These are phyloP conservation scores for Trichocomaceae sp. DNA, from an alignment of 2,329 filamentous ascomycete genomes.

Conservation along the genomic window DNA sequence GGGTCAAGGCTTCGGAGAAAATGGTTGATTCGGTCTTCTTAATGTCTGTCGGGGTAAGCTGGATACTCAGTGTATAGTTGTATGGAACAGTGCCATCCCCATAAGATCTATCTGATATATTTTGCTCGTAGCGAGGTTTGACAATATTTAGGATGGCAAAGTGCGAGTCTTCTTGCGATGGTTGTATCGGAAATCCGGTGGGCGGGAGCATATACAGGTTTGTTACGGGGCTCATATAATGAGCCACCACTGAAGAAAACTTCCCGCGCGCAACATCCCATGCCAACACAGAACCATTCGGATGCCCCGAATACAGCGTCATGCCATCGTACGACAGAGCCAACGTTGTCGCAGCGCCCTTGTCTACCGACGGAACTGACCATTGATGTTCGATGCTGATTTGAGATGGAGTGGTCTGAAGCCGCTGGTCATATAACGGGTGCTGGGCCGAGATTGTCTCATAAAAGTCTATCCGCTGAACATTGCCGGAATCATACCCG, in stretches of 20 bases:
- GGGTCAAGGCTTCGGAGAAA: conserved; percentile 34
- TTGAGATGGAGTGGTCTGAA: conserved; percentile 38
- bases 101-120: conserved; percentile 31
- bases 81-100: conserved; percentile 33
- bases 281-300: conserved; percentile 66
- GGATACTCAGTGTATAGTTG: conserved; percentile 38
- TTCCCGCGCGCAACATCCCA: conserved; percentile 73
- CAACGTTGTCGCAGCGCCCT: conserved; percentile 61
- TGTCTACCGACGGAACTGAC: conserved; percentile 54
- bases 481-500: conserved; percentile 69
- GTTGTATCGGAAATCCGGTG: conserved; percentile 37
- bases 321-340: conserved; percentile 77
- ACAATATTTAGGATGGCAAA: conserved; percentile 57
- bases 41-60: conserved; percentile 20
- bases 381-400: conserved; percentile 36
- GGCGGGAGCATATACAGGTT: conserved; percentile 70
- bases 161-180: conserved; percentile 30
- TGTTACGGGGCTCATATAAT: conserved; percentile 73
- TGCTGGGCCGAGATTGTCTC: conserved; percentile 41
- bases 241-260: conserved; percentile 60
- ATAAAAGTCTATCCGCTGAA: conserved; percentile 75
- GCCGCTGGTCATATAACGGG: conserved; percentile 27
- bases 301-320: conserved; percentile 71
- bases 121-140: conserved; percentile 58
- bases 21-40: not conserved